These are phyloP conservation scores for Schizochytrium sp. DNA, from an alignment of 108 stramenopile species.

Conservation along the genomic window DNA sequence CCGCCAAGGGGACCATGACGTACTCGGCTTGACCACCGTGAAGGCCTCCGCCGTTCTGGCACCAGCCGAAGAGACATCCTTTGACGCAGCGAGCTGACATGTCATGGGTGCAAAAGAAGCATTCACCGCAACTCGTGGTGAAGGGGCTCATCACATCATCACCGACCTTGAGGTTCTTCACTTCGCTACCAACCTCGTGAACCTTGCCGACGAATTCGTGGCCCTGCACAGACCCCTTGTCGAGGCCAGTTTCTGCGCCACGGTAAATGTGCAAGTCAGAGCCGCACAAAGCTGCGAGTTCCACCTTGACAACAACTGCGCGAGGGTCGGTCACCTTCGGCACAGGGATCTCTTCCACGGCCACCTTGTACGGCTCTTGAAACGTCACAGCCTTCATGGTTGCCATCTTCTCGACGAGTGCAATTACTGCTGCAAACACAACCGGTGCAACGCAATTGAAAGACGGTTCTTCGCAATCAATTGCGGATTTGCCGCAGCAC, in stretches of 20 bases:
- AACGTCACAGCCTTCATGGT: slow-evolving; percentile 48
- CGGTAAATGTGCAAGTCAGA: slow-evolving; percentile 26
- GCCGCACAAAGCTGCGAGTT: slow-evolving; percentile 5
- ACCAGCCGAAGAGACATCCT: slow-evolving; percentile 44
- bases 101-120: not conserved
- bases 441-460: too few relatives aligned
- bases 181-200: slow-evolving; percentile 23
- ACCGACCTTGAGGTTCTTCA: not conserved
- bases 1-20: slow-evolving; percentile 28
- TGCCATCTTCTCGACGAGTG: not conserved
- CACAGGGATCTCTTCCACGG: not conserved
- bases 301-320: slow-evolving; percentile 9
- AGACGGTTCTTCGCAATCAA: too few relatives aligned
- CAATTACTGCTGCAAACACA: too few relatives aligned
- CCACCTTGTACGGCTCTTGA: slow-evolving; percentile 31
- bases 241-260: slow-evolving; percentile 20
- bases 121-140: slow-evolving; percentile 51
- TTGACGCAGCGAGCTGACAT: slow-evolving; percentile 22
- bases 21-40: slow-evolving; percentile 52
- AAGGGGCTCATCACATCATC: slow-evolving; percentile 48
- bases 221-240: slow-evolving; percentile 17
- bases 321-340: not conserved
- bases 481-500: too few relatives aligned
- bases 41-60: slow-evolving; percentile 35
- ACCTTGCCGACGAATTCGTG: slow-evolving; percentile 45